Evolutionary conservation across 2,329 filamentous ascomycete species (phyloP).

Genomic region (Fusarium sp.): DNA sequence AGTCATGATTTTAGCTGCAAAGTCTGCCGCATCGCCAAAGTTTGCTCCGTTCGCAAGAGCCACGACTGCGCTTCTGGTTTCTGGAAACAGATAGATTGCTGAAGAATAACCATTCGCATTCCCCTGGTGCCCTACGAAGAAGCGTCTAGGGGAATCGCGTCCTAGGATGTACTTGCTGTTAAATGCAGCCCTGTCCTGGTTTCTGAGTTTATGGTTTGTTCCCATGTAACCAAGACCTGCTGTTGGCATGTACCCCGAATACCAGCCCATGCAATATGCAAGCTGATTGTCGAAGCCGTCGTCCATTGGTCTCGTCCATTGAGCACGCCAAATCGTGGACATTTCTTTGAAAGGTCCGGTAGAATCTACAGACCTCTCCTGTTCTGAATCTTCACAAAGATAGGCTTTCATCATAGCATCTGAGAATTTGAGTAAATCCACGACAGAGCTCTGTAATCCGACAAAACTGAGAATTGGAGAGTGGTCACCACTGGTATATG

Average conservation of each 20-base stretch:
- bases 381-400: neutral
- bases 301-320: neutral
- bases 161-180: neutral
- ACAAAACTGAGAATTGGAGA: neutral
- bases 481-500: neutral
- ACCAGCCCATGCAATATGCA: neutral
- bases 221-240: conserved; percentile 2
- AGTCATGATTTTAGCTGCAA: neutral
- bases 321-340: neutral
- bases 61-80: neutral
- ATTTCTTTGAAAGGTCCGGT: neutral
- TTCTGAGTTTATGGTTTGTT: conserved; percentile 3
- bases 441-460: neutral
- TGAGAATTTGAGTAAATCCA: neutral
- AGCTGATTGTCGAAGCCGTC: conserved; percentile 1
- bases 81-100: conserved; percentile 1
- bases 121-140: conserved; percentile 2
- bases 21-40: neutral
- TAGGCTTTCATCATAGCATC: neutral
- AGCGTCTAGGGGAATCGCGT: neutral
- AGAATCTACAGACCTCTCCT: too few relatives aligned
- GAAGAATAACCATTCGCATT: conserved; percentile 3
- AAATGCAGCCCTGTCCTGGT: neutral
- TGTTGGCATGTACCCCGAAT: neutral
- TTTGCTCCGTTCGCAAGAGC: neutral